Base-by-base conservation (phyloP, 2,329 filamentous ascomycete genomes). In the Aspergillus sp. region DNA sequence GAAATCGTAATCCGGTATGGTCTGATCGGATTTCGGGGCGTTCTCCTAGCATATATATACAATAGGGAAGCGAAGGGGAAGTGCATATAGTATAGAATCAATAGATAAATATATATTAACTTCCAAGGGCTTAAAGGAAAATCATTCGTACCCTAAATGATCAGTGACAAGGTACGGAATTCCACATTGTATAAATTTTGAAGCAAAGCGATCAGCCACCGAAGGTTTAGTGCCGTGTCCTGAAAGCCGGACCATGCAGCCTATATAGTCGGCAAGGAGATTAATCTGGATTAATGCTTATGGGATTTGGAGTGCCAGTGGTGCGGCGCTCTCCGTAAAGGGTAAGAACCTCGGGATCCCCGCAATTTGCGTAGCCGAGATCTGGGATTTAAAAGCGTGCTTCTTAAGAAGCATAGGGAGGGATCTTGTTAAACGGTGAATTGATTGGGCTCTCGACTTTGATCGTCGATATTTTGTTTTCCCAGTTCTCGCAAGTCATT, bases 271-370 rank as follows among this genome's bases (percentile, higher is more conserved):
- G 27, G 27, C 27, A 31, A 31, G 9, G 9, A 11, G 27, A 31
- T 4, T 11, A 8, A 8, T 11, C 9, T 31, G 9, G 27, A 11
- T 31, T 31, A 31, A 31, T 11, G 27, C 11, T 11, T 11, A 31
- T 31, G 27, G 27, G 27, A 31, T 4, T 31, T 31, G 27, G 27
- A 31, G 27, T 31, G 8, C 8, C 8, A 31, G 27, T 31, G 27
- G 27, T 4, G 27, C 27, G 25, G 25, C 9, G 9, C 27, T 31
- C 27, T 9, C 51, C 56, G 33, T 46, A 51, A 33, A 48, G 43
- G 23, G 23, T 33, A 60, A 50, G 31, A 41, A 35, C 59, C 56
- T 61, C 59, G 59, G 56, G 48, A 50, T 61, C 53, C 52, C 56
- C 56, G 43, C 51, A 51, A 40, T 53, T 48, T 12, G 12, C 25